These are phyloP conservation scores for Cladochytrium tenue DNA, from an alignment of 371 early-diverging fungal species.

Conservation along the genomic window DNA sequence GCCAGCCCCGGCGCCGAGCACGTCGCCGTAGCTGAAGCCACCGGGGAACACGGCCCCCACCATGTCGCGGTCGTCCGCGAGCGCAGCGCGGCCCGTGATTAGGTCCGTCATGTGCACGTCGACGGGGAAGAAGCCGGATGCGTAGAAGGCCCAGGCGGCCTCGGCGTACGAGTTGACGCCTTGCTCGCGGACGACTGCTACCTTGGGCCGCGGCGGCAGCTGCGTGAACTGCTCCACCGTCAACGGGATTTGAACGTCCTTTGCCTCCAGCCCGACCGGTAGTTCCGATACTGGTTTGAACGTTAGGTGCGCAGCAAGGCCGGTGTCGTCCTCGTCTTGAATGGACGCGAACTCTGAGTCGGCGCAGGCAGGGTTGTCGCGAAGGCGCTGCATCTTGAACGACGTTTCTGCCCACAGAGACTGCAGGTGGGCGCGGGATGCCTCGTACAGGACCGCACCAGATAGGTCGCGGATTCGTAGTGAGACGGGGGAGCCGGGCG, in stretches of 20 bases:
- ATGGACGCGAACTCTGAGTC: conserved; percentile 77
- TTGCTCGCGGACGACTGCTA: conserved; percentile 94
- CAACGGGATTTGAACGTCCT: conserved; percentile 18
- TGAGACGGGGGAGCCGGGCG: no score
- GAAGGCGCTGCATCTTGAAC: conserved; percentile 80
- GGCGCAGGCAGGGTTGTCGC: conserved; percentile 89
- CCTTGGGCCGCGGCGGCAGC: conserved; percentile 75
- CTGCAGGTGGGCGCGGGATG: conserved; percentile 69
- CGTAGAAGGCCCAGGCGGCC: conserved; percentile 90
- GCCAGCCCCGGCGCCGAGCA: conserved; percentile 93
- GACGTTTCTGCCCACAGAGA: conserved; percentile 89
- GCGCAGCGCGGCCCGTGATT: conserved; percentile 54
- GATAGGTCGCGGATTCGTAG: no score
- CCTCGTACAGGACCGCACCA: conserved; percentile 36
- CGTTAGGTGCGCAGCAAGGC: conserved; percentile 72
- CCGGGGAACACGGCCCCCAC: conserved; percentile 92
- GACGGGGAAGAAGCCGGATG: conserved; percentile 86
- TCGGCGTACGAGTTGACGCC: conserved; percentile 94
- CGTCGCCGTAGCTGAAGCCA: conserved; percentile 97
- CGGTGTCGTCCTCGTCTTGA: conserved; percentile 71
- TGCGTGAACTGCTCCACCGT: not conserved
- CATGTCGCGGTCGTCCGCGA: conserved; percentile 76
- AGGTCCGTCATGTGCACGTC: conserved; percentile 98
- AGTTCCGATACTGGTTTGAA: conserved; percentile 53
- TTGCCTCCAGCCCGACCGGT: conserved; percentile 36